Percentiles rank a stretch among this genome's conserved stretches.
These are phyloP conservation scores for Vanrija sp. DNA, from an alignment of 1,284 basidiomycete species.

Conservation along the genomic window DNA sequence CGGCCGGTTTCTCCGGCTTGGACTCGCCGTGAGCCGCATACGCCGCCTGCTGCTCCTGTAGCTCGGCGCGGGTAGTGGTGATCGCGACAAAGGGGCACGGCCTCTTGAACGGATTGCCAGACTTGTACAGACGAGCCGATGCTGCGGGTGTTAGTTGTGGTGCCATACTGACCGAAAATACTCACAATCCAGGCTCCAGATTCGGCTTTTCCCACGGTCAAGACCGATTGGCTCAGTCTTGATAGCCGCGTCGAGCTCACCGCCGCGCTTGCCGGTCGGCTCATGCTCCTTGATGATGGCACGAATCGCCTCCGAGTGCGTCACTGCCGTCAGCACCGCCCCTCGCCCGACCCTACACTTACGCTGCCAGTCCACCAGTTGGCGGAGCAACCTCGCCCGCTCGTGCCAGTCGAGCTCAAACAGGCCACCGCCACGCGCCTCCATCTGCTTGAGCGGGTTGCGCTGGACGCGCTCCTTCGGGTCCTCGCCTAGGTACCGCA, in stretches of 20 bases:
- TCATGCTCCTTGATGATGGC: constrained; percentile 36
- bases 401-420: constrained; percentile 45
- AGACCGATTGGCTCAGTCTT: constrained; percentile 34
- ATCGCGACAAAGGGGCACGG: constrained; percentile 39
- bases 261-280: neutral
- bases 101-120: constrained; percentile 48
- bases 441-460: constrained; percentile 35
- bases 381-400: constrained; percentile 37
- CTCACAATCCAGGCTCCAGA: constrained; percentile 47
- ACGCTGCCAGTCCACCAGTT: constrained; percentile 50
- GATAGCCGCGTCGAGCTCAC: constrained; percentile 6
- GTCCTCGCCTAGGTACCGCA: constrained; percentile 35
- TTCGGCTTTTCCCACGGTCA: constrained; percentile 41
- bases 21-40: constrained; percentile 22
- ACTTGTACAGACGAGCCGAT: constrained; percentile 42
- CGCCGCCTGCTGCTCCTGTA: constrained; percentile 22
- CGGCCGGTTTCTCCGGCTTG: neutral
- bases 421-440: constrained; percentile 32
- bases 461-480: constrained; percentile 15
- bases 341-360: constrained; percentile 5
- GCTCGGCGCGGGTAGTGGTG: constrained; percentile 27
- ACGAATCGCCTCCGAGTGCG: constrained; percentile 35
- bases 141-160: constrained; percentile 16
- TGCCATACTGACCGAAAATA: neutral
- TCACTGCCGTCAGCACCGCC: constrained; percentile 22